Base-by-base conservation (phyloP, 768 basidiomycete species). In the Tulasnella sp. region DNA sequence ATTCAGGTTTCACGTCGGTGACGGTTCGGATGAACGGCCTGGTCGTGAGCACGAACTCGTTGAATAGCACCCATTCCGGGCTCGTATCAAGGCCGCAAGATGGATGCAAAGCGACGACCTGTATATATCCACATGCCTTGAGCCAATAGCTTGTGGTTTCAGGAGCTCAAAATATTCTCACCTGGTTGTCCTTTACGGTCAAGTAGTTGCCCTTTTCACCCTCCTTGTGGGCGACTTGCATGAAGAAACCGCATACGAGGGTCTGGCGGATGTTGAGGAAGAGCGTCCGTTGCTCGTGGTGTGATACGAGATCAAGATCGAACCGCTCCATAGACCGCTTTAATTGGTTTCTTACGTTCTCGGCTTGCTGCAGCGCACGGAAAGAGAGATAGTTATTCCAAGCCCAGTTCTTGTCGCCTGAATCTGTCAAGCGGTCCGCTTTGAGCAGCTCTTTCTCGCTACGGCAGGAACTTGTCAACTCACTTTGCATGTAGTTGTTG, bases 161-260 rank as follows among this genome's bases (percentile, higher is more conserved):
- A 46, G 60, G 45, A 46, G 19, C 3, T 27, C 43, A 25, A 56
- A 34, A 30, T 19, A 15, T 19, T 67, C 78, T 19, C 63, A 81
- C 87, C 74, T 96, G 93, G 64, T 93, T 87, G 69, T 99, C 94
- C 73, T 97, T 98, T 60, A 96, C 83, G 0, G 93, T 99, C 62
- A 85, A 62, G 68, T 99, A 98, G 56, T 77, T 79, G 2, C 84
- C 81, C 70, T 90, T 92, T 68, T 91, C 89, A 2, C 90, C 89
- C 68, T 93, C 92, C 69, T 89, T 88, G 70, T 96, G 92, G 5
- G 93, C 96, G 11, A 91, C 82, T 68, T 97, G 94, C 94, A 96
- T 97, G 73, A 97, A 99, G 78, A 89, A 99, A 1, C 93, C 96
- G 65, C 85, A 87, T 3, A 88, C 85, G 21, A 98, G 75, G 0